Evolutionary conservation across 2,329 filamentous ascomycete species (phyloP).

Genomic region (Alternaria triticimaculans): DNA sequence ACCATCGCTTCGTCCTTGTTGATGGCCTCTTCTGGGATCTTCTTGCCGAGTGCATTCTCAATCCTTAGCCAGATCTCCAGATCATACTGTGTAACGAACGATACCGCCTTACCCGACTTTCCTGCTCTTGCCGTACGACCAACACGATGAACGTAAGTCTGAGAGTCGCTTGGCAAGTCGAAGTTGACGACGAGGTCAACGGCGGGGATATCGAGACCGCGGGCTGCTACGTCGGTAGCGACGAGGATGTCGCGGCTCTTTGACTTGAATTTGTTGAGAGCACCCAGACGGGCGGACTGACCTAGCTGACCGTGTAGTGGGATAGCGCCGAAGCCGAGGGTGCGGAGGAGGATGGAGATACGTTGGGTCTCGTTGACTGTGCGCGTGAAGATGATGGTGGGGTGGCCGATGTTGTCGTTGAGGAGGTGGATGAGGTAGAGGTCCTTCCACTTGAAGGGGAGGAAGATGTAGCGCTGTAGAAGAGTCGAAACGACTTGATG

Average conservation of each 20-base stretch:
- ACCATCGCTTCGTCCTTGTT: conserved; percentile 87
- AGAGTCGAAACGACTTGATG: conserved; percentile 93
- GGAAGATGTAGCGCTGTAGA: conserved; percentile 84
- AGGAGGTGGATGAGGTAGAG: conserved; percentile 85
- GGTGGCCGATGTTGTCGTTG: conserved; percentile 86
- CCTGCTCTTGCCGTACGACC: conserved; percentile 88
- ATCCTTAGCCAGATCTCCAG: conserved; percentile 81
- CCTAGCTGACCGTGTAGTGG: conserved; percentile 91
- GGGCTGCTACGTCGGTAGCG: conserved; percentile 90
- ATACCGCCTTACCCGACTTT: conserved; percentile 81
- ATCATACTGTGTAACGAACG: conserved; percentile 86
- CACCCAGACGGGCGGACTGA: conserved; percentile 84
- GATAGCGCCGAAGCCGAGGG: conserved; percentile 87
- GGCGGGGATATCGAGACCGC: conserved; percentile 91
- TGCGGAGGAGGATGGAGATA: conserved; percentile 79
- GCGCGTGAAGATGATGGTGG: conserved; percentile 86
- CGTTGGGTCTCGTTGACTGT: conserved; percentile 92
- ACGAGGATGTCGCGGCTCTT: conserved; percentile 85
- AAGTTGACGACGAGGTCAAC: conserved; percentile 88
- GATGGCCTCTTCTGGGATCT: conserved; percentile 71
- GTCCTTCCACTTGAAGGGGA: conserved; percentile 80
- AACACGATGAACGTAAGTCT: conserved; percentile 90
- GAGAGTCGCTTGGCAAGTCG: conserved; percentile 82
- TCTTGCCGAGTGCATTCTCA: conserved; percentile 80
- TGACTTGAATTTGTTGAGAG: conserved; percentile 87